Evolutionary conservation across 257 asterid genomes (phyloP).

Genomic region (Solanum etuberosum): DNA sequence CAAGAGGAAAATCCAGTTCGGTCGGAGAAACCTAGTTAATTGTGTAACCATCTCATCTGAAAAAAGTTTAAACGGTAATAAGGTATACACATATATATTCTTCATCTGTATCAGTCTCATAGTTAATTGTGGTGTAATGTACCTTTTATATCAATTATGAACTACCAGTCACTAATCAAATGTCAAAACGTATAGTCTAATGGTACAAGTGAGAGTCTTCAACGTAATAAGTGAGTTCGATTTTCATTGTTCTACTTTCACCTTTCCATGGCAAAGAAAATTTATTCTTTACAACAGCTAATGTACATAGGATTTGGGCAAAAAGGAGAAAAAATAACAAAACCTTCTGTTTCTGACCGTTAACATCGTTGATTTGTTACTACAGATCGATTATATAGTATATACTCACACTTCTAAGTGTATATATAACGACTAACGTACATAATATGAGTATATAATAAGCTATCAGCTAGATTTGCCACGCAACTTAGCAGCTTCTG

Average conservation of each 20-base stretch:
- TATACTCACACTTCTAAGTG: not conserved
- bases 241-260: not conserved
- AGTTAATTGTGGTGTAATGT: not conserved
- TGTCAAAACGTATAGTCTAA: not conserved
- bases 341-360: not conserved
- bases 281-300: not conserved
- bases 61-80: not conserved
- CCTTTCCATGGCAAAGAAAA: not conserved
- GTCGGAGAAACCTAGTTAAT: not conserved
- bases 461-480: not conserved
- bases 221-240: not conserved
- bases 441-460: not conserved
- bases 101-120: not conserved
- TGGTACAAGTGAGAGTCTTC: not conserved
- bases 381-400: not conserved
- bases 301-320: not conserved
- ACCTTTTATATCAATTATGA: not conserved
- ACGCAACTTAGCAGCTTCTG: conserved; percentile 60
- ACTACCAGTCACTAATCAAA: not conserved
- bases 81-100: not conserved
- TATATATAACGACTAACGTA: not conserved
- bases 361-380: not conserved
- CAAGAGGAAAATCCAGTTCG: not conserved
- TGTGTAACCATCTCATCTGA: not conserved
- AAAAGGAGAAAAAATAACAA: not conserved